These are phyloP conservation scores for Fusarium sp. DNA, from an alignment of 2,329 filamentous ascomycete species.

Conservation along the genomic window DNA sequence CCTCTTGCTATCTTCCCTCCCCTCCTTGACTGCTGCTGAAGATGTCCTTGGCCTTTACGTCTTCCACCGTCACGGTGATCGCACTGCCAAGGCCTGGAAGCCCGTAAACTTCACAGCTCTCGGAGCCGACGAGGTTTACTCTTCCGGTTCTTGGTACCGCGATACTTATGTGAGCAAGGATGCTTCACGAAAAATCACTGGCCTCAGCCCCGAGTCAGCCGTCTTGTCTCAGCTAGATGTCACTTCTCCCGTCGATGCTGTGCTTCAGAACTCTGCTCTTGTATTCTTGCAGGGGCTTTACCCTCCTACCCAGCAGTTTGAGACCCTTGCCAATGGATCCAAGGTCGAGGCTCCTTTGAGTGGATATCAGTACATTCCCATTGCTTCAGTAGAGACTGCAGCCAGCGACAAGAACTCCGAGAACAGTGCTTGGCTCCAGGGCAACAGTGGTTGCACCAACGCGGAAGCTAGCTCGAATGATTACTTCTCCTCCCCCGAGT, in stretches of 20 bases:
- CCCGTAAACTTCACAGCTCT: slow-evolving; percentile 79
- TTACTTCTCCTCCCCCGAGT: slow-evolving; percentile 60
- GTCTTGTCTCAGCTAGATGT: slow-evolving; percentile 75
- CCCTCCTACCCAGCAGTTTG: slow-evolving; percentile 71
- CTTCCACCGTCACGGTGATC: slow-evolving; percentile 90
- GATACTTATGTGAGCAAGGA: slow-evolving; percentile 73
- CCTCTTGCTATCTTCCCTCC: slow-evolving; percentile 48
- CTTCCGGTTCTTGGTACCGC: slow-evolving; percentile 78
- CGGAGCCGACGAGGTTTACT: slow-evolving; percentile 78
- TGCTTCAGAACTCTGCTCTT: slow-evolving; percentile 81
- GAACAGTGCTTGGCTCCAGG: slow-evolving; percentile 66
- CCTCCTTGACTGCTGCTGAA: slow-evolving; percentile 59
- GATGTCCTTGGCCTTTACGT: slow-evolving; percentile 83
- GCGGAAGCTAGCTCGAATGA: slow-evolving; percentile 63
- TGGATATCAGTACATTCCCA: slow-evolving; percentile 85
- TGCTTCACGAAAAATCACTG: slow-evolving; percentile 67
- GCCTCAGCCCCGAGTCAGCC: slow-evolving; percentile 72
- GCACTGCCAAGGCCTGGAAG: slow-evolving; percentile 77
- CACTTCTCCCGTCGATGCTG: slow-evolving; percentile 75
- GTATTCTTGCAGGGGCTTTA: slow-evolving; percentile 89
- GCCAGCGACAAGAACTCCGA: slow-evolving; percentile 64
- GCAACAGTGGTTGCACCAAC: slow-evolving; percentile 63
- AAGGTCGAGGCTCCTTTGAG: slow-evolving; percentile 72
- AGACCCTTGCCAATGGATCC: slow-evolving; percentile 76
- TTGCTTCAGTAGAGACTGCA: slow-evolving; percentile 66